A percentile compares a stretch with the other conserved stretches of the same genome.
Conservation (phyloP, 768 basidiomycete genomes). For the Tricholoma bakamatsutake region DNA sequence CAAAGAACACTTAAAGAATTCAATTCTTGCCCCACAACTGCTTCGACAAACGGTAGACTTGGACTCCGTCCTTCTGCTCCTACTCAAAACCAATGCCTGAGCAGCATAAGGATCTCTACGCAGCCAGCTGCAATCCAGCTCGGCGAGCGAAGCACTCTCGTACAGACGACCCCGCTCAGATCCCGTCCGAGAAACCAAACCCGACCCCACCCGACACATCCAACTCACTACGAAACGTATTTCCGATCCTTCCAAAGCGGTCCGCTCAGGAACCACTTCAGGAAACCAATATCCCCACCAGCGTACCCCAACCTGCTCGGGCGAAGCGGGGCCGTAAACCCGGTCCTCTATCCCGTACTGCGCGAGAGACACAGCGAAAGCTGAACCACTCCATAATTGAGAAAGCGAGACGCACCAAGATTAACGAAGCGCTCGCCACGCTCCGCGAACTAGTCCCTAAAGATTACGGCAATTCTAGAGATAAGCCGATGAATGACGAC, state of each 20-base stretch:
- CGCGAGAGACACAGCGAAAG: slow-evolving; percentile 83
- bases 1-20: not conserved
- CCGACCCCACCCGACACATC: slow-evolving; percentile 6
- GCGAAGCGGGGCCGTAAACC: slow-evolving; percentile 72
- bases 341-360: slow-evolving; percentile 63
- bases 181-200: slow-evolving; percentile 6
- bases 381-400: slow-evolving; percentile 95
- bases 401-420: slow-evolving; percentile 89
- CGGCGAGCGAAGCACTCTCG: slow-evolving; percentile 31
- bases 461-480: slow-evolving; percentile 32
- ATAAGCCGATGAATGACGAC: slow-evolving; percentile 16
- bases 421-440: slow-evolving; percentile 83
- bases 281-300: slow-evolving; percentile 2
- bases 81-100: not conserved
- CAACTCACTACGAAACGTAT: slow-evolving; percentile 10
- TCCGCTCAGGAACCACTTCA: not conserved
- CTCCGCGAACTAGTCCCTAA: slow-evolving; percentile 73
- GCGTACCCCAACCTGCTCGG: slow-evolving; percentile 12
- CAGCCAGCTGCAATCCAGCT: slow-evolving; percentile 32
- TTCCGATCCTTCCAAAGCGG: slow-evolving; percentile 20
- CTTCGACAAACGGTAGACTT: not conserved
- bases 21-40: not conserved
- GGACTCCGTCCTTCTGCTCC: not conserved
- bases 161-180: not conserved
- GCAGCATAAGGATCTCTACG: slow-evolving; percentile 14